phyloP scores from a whole-genome alignment of 306 rosid species.

The Vigna angularis region DNA sequence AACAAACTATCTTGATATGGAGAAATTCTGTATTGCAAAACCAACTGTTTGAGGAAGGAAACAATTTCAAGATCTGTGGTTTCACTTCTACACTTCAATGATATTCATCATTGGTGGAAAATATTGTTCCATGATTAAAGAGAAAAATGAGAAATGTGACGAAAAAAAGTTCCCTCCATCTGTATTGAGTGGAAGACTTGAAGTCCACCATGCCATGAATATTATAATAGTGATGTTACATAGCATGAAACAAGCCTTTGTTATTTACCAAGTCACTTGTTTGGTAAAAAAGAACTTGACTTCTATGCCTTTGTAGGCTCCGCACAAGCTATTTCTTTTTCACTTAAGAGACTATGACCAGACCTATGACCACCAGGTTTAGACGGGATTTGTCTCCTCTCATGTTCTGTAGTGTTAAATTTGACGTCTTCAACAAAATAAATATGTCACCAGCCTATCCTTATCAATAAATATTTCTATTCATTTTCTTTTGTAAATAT shows the following conservation, averaged over 20 bases:
- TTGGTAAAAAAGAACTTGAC: slow-evolving; percentile 7
- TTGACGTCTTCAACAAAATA: slow-evolving; percentile 29
- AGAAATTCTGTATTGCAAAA: slow-evolving; percentile 1
- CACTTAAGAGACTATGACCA: slow-evolving; percentile 7
- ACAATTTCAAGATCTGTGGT: neutral
- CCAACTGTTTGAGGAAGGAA: slow-evolving; percentile 1
- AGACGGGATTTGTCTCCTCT: slow-evolving; percentile 17
- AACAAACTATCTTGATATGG: neutral
- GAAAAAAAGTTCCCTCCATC: neutral
- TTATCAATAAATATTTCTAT: neutral
- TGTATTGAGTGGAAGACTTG: slow-evolving; percentile 9
- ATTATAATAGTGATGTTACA: slow-evolving; percentile 24
- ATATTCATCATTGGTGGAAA: neutral
- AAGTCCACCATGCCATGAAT: slow-evolving; percentile 12
- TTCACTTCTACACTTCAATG: slow-evolving; percentile 7
- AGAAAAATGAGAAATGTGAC: neutral
- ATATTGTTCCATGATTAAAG: neutral
- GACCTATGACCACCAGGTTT: slow-evolving; percentile 18
- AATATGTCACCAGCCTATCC: neutral
- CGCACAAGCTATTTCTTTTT: neutral
- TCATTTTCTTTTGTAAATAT: slow-evolving; percentile 18
- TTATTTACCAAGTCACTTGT: slow-evolving; percentile 1
- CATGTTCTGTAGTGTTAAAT: slow-evolving; percentile 27
- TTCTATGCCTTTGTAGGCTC: slow-evolving; percentile 22
- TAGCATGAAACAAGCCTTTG: slow-evolving; percentile 16